Conservation (phyloP, 164 flowering plant genomes). For the Magnolia officinalis region DNA sequence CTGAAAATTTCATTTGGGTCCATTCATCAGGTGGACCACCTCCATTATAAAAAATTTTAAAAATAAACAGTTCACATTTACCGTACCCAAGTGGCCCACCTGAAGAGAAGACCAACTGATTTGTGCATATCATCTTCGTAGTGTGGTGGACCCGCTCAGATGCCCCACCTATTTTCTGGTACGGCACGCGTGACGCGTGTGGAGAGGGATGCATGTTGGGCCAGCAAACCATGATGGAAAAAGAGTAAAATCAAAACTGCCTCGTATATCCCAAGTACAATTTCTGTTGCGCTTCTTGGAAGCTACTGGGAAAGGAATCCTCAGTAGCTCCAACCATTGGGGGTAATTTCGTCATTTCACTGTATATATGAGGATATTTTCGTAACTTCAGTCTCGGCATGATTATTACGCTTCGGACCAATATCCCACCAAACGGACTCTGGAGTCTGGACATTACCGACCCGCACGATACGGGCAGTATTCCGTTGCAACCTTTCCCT, state of each 20-base stretch:
- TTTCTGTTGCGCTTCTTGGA: neutral
- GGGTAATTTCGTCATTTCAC: neutral
- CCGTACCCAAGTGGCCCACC: too few relatives aligned
- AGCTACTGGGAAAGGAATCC: neutral
- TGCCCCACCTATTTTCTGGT: neutral
- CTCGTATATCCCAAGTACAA: neutral
- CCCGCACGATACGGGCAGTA: constrained; percentile 6
- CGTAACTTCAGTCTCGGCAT: neutral
- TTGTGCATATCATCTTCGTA: too few relatives aligned
- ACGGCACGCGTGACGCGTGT: neutral
- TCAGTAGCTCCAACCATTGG: neutral
- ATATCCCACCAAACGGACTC: constrained; percentile 6
- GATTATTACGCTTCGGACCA: constrained; percentile 5
- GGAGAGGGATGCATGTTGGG: neutral
- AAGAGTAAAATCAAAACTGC: neutral
- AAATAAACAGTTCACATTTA: neutral
- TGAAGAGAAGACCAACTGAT: too few relatives aligned
- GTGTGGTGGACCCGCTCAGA: neutral
- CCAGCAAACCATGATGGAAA: neutral
- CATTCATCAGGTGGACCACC: neutral
- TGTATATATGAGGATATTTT: neutral
- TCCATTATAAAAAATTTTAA: too few relatives aligned
- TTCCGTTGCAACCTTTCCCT: neutral
- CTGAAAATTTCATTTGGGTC: neutral
- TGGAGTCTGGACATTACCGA: neutral